These are phyloP conservation scores for Ogataea ganodermae DNA, from an alignment of 805 yeast genomes.

Conservation along the genomic window DNA sequence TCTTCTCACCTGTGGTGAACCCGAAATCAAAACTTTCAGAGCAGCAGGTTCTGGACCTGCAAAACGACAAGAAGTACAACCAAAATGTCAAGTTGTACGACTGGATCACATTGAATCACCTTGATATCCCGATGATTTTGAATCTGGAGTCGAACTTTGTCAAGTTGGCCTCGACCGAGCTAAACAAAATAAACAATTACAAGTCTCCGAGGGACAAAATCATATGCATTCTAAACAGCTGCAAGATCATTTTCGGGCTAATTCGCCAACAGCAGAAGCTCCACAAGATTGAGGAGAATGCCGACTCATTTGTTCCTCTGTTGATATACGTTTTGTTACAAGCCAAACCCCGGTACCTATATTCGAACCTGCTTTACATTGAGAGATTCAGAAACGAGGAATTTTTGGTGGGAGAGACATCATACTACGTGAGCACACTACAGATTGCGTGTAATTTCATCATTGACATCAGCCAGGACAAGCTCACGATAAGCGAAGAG, in stretches of 20 bases:
- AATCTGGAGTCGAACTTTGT: conserved; percentile 54
- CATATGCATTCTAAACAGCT: conserved; percentile 86
- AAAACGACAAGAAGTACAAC: conserved; percentile 65
- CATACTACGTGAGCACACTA: conserved; percentile 87
- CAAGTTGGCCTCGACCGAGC: conserved; percentile 69
- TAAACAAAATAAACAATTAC: conserved; percentile 75
- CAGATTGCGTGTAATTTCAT: conserved; percentile 87
- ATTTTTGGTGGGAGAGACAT: conserved; percentile 82
- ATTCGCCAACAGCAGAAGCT: conserved; percentile 55
- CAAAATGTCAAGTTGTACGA: conserved; percentile 29
- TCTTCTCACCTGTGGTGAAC: conserved; percentile 68
- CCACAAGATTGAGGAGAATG: conserved; percentile 68
- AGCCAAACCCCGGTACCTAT: conserved; percentile 63
- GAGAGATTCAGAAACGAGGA: conserved; percentile 79
- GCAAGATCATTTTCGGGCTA: conserved; percentile 88
- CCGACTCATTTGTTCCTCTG: conserved; percentile 92
- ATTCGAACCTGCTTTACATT: conserved; percentile 80
- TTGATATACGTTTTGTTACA: conserved; percentile 76
- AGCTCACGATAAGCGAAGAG: conserved; percentile 60
- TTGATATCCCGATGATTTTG: conserved; percentile 67
- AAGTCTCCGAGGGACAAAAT: conserved; percentile 94
- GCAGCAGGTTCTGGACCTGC: conserved; percentile 63
- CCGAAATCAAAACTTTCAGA: conserved; percentile 45
- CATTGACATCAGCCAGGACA: conserved; percentile 54
- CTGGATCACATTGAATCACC: conserved; percentile 73